Conservation (phyloP, 768 basidiomycete species). For the Podaxis sp. region DNA sequence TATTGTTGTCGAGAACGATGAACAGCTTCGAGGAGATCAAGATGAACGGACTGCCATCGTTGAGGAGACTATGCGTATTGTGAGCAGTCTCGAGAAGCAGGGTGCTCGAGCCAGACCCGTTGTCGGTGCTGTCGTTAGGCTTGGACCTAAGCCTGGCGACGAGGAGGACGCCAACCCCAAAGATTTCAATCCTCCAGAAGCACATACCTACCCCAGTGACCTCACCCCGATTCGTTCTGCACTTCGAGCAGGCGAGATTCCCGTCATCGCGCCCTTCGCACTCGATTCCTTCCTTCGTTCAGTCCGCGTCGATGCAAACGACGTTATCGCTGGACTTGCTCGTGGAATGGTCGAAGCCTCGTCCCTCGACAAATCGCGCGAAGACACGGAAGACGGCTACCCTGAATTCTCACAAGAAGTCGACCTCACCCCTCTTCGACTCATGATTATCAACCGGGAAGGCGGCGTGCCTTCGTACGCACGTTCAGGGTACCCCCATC, state of each 20-base stretch:
- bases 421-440: conserved; percentile 89
- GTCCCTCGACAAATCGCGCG: conserved; percentile 27
- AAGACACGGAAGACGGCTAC: conserved; percentile 31
- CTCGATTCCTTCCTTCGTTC: conserved; percentile 89
- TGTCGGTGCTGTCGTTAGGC: conserved; percentile 79
- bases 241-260: conserved; percentile 91
- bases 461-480: conserved; percentile 98
- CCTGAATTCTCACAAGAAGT: conserved; percentile 46
- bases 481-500: conserved; percentile 89
- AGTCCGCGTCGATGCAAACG: conserved; percentile 81
- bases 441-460: conserved; percentile 97
- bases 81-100: conserved; percentile 76
- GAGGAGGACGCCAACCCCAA: conserved; percentile 26
- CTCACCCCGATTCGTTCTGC: conserved; percentile 85
- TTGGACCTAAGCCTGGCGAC: conserved; percentile 70
- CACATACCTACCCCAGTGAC: conserved; percentile 78
- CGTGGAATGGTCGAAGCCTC: conserved; percentile 75
- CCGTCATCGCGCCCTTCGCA: conserved; percentile 91
- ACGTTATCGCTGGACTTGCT: conserved; percentile 84
- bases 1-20: conserved; percentile 91
- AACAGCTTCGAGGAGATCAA: conserved; percentile 61
- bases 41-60: conserved; percentile 65
- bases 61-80: conserved; percentile 85
- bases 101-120: conserved; percentile 88
- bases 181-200: conserved; percentile 55